Percentiles rank a stretch among this genome's conserved stretches.
These are phyloP conservation scores for Carpinus viminea DNA, from an alignment of 306 rosid genomes.

Conservation along the genomic window DNA sequence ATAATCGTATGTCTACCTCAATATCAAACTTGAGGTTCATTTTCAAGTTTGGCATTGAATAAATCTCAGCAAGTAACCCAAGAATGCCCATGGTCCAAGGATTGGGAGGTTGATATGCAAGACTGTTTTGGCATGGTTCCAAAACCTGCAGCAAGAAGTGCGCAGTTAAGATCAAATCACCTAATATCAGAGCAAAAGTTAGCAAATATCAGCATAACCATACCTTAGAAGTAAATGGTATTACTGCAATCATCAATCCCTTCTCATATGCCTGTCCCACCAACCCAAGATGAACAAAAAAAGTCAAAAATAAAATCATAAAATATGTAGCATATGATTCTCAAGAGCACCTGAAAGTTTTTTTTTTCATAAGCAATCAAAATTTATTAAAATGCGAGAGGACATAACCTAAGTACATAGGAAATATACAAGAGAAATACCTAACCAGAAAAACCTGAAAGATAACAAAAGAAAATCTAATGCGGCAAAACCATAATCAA, in stretches of 20 bases:
- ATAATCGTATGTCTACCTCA: slow-evolving; percentile 52
- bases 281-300: slow-evolving; percentile 14
- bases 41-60: slow-evolving; percentile 98
- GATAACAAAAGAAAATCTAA: background rate
- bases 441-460: background rate
- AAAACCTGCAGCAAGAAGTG: slow-evolving; percentile 57
- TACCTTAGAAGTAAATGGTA: slow-evolving; percentile 99
- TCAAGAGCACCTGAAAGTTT: background rate
- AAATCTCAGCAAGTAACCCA: slow-evolving; percentile 95
- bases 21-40: slow-evolving; percentile 99
- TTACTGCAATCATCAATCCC: slow-evolving; percentile 98
- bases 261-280: slow-evolving; percentile 89
- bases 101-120: slow-evolving; percentile 97
- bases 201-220: slow-evolving; percentile 12
- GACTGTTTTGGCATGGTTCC: slow-evolving; percentile 92
- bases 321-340: background rate
- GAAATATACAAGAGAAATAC: no score
- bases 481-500: background rate
- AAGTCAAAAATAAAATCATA: slow-evolving; percentile 11
- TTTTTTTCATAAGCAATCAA: no score
- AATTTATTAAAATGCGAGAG: no score
- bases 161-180: slow-evolving; percentile 14
- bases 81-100: slow-evolving; percentile 99
- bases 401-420: no score
- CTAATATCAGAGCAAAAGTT: slow-evolving; percentile 9